Percentiles rank a stretch among this genome's conserved stretches.
phyloP scores from a whole-genome alignment of 441 rosid species.

The Jatropha podagrica region DNA sequence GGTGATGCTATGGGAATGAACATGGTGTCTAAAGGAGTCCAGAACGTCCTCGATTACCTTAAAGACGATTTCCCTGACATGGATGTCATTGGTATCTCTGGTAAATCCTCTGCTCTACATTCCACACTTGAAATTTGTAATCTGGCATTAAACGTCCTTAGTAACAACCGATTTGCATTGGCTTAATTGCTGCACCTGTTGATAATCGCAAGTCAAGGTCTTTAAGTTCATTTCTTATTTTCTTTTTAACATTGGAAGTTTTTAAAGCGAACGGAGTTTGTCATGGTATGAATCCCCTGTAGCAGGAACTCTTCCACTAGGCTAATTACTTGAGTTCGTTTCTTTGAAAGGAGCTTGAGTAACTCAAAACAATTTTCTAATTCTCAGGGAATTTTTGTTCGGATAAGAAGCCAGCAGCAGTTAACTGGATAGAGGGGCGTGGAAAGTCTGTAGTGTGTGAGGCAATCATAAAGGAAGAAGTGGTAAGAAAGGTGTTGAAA shows the following conservation, averaged over 20 bases:
- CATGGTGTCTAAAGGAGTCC: conserved; percentile 89
- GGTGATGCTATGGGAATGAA: conserved; percentile 97
- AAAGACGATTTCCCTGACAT: conserved; percentile 71
- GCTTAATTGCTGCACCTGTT: neutral
- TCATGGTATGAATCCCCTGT: too few relatives aligned
- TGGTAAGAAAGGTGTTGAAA: conserved; percentile 63
- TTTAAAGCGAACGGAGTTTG: too few relatives aligned
- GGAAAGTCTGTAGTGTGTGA: conserved; percentile 87
- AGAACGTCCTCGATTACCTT: conserved; percentile 71
- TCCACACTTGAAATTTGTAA: neutral
- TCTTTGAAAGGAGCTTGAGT: neutral
- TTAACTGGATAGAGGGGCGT: conserved; percentile 87
- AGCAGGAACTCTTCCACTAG: too few relatives aligned
- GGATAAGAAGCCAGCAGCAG: conserved; percentile 84
- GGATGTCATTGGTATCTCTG: conserved; percentile 81
- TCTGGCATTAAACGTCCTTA: neutral
- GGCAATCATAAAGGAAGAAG: conserved; percentile 64
- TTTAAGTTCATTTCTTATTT: neutral
- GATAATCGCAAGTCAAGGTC: neutral
- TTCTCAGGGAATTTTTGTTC: conserved; percentile 65
- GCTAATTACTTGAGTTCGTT: neutral
- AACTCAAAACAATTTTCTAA: neutral
- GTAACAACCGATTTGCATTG: neutral
- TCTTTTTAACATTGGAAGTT: too few relatives aligned
- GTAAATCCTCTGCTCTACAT: conserved; percentile 22